Percentiles rank a stretch among this genome's conserved stretches.
Evolutionary conservation across 2,329 filamentous ascomycete genomes (phyloP).

Genomic region (Ophiognomonia clavigignenti-juglandacearum): DNA sequence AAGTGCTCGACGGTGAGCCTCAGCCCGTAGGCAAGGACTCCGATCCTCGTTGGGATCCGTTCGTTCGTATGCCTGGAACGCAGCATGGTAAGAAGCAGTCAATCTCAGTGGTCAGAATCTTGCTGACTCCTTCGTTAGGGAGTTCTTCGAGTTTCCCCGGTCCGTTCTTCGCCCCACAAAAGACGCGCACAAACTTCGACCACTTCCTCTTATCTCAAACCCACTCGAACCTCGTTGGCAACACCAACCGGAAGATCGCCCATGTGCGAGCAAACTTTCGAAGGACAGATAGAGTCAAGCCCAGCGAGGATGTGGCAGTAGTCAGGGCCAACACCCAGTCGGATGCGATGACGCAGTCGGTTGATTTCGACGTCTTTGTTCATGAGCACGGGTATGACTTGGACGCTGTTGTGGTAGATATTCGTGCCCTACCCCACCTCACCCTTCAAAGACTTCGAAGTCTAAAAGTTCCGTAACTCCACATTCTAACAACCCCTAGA

Average conservation of each 20-base stretch:
- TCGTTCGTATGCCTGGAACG: not conserved
- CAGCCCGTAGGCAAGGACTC: not conserved
- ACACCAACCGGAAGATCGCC: not conserved
- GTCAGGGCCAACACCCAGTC: too few relatives aligned
- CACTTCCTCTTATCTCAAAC: not conserved
- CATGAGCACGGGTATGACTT: too few relatives aligned
- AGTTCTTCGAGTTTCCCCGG: constrained; percentile 2
- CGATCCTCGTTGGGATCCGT: constrained; percentile 1
- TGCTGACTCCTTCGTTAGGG: too few relatives aligned
- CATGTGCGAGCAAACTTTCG: not conserved
- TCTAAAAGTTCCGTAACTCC: not conserved
- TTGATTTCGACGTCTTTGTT: too few relatives aligned
- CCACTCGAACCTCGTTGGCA: not conserved
- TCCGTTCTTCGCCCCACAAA: not conserved
- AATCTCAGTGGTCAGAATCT: too few relatives aligned
- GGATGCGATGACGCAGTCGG: too few relatives aligned
- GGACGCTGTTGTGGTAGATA: too few relatives aligned
- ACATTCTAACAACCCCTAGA: not conserved
- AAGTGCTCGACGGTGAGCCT: not conserved
- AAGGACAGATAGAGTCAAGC: not conserved
- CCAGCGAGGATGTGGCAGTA: not conserved
- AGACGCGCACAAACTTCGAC: not conserved
- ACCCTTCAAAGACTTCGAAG: too few relatives aligned
- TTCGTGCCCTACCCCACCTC: too few relatives aligned
- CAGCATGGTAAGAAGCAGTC: constrained; percentile 4